A percentile compares a stretch with the other conserved stretches of the same genome.
Conservation (phyloP, 192 early-diverging fungal genomes). For the Podila epicladia region DNA sequence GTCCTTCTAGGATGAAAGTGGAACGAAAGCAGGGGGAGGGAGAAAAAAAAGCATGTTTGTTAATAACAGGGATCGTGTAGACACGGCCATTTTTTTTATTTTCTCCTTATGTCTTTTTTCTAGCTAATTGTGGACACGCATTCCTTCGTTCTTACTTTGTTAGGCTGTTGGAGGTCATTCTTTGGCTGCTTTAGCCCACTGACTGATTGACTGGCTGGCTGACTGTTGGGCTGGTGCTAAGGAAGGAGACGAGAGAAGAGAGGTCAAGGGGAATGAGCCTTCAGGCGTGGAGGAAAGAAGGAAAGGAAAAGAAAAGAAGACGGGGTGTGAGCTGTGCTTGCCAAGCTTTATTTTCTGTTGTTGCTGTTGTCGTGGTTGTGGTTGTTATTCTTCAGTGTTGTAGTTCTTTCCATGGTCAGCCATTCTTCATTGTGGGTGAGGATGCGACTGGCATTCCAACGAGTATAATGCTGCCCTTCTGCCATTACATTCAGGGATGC, state of each 20-base stretch:
- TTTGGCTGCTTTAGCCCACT: background rate
- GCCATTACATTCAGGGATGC: too few relatives aligned
- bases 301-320: background rate
- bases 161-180: slow-evolving; percentile 4
- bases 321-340: too few relatives aligned
- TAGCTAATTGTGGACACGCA: too few relatives aligned
- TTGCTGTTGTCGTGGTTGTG: too few relatives aligned
- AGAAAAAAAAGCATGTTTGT: background rate
- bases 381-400: too few relatives aligned
- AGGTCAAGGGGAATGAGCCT: background rate
- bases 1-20: slow-evolving; percentile 12
- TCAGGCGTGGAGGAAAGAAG: background rate
- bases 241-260: background rate
- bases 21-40: background rate
- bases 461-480: too few relatives aligned
- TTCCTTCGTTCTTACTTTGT: background rate
- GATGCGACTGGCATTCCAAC: too few relatives aligned
- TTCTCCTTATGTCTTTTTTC: background rate
- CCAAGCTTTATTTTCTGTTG: too few relatives aligned
- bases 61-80: background rate
- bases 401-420: too few relatives aligned
- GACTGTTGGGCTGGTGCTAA: background rate
- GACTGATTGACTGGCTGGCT: background rate
- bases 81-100: too few relatives aligned
- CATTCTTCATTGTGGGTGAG: too few relatives aligned